Percentiles rank a stretch among this genome's conserved stretches.
Conservation (phyloP, 2,329 filamentous ascomycete genomes). For the Trichoderma lentiforme region DNA sequence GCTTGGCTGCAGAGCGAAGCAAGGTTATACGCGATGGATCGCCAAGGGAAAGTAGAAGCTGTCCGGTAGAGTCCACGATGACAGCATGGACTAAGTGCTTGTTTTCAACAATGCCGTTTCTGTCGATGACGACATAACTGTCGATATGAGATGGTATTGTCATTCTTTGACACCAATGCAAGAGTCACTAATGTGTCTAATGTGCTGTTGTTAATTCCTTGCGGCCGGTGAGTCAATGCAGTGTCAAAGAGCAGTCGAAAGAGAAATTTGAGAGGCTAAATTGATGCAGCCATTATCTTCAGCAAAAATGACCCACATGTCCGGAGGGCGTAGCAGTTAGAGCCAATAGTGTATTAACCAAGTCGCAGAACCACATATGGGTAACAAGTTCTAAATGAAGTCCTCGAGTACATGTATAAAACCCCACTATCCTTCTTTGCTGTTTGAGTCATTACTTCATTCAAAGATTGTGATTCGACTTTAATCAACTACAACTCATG, state of each 20-base stretch:
- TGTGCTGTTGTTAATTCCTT: background rate
- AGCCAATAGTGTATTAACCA: background rate
- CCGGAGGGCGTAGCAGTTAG: background rate
- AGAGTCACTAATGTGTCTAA: background rate
- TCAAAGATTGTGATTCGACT: background rate
- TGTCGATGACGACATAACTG: slow-evolving; percentile 31
- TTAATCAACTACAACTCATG: background rate
- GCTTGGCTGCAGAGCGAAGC: slow-evolving; percentile 45
- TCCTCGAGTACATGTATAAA: background rate
- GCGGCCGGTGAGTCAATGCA: background rate
- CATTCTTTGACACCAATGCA: background rate
- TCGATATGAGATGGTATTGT: background rate
- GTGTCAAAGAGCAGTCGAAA: background rate
- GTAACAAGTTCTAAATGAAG: background rate
- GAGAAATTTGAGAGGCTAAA: background rate
- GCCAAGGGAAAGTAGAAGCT: slow-evolving; percentile 39
- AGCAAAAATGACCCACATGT: background rate
- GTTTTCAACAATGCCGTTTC: slow-evolving; percentile 43
- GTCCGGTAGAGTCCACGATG: slow-evolving; percentile 37
- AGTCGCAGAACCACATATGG: background rate
- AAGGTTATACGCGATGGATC: slow-evolving; percentile 42
- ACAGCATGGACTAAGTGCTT: slow-evolving; percentile 43
- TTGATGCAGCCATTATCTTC: background rate
- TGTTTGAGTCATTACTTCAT: background rate
- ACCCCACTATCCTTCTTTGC: background rate